Evolutionary conservation across 768 basidiomycete species (phyloP).

Genomic region (Rhizopogon vinicolor): DNA sequence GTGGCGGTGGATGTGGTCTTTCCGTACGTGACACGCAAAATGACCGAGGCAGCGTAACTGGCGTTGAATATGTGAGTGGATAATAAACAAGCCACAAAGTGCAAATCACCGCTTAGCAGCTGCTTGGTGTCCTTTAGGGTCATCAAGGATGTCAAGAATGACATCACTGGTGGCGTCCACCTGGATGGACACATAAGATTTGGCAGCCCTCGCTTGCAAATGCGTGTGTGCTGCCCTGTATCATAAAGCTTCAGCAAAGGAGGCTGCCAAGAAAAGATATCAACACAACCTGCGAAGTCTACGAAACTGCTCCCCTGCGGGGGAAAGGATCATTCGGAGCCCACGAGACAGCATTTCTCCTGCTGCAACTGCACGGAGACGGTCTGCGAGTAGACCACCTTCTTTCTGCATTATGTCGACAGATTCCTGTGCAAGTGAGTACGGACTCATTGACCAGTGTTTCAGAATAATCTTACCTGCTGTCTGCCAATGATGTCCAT

Average conservation of each 20-base stretch:
- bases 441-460: background rate
- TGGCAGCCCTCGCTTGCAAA: constrained; percentile 48
- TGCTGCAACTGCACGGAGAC: constrained; percentile 51
- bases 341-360: constrained; percentile 58
- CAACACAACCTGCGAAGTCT: constrained; percentile 49
- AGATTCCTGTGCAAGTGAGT: constrained; percentile 37
- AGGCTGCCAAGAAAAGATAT: background rate
- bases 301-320: constrained; percentile 55
- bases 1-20: constrained; percentile 26
- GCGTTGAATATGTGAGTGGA: constrained; percentile 11
- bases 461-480: constrained; percentile 22
- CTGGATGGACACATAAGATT: constrained; percentile 45
- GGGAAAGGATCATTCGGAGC: constrained; percentile 51
- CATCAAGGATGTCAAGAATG: constrained; percentile 24
- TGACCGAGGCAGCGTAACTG: constrained; percentile 31
- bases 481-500: constrained; percentile 33
- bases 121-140: constrained; percentile 43
- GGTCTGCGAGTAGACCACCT: constrained; percentile 51
- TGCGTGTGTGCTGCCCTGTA: constrained; percentile 54
- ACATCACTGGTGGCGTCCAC: constrained; percentile 31
- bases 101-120: constrained; percentile 43
- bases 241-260: background rate
- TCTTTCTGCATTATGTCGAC: constrained; percentile 66
- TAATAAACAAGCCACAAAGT: constrained; percentile 41
- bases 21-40: constrained; percentile 30